Conservation (phyloP, 1,139 yeast species). For the Kodamaea fungicola region DNA sequence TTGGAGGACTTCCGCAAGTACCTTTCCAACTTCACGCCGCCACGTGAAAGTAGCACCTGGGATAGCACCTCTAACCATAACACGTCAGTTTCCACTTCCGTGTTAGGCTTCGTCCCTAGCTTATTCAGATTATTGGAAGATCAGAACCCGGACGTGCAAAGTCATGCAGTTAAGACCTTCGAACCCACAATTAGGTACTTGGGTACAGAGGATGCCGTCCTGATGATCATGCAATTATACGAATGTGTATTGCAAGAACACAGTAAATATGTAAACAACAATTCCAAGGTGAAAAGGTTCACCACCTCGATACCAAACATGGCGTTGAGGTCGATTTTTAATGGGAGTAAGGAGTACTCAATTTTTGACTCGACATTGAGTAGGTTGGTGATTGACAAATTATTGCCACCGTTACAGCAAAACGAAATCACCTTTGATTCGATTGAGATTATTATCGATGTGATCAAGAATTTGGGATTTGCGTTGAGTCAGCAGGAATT, state of each 20-base stretch:
- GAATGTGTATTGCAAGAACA: slow-evolving; percentile 19
- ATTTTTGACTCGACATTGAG: slow-evolving; percentile 13
- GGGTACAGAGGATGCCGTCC: slow-evolving; percentile 21
- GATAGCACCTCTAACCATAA: neutral
- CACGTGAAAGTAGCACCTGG: slow-evolving; percentile 9
- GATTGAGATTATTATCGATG: slow-evolving; percentile 61
- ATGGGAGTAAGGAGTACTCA: slow-evolving; percentile 16
- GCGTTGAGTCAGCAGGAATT: slow-evolving; percentile 44
- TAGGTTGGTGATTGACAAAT: slow-evolving; percentile 17
- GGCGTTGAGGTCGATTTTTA: slow-evolving; percentile 64
- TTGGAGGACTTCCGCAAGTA: slow-evolving; percentile 65
- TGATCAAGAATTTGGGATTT: slow-evolving; percentile 53
- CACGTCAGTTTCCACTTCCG: slow-evolving; percentile 4
- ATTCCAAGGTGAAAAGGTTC: slow-evolving; percentile 35
- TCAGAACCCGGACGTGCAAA: slow-evolving; percentile 71
- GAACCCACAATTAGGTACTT: slow-evolving; percentile 35
- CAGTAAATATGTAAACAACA: slow-evolving; percentile 19
- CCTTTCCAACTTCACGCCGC: slow-evolving; percentile 18
- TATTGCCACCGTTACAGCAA: slow-evolving; percentile 11
- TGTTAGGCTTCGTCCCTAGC: slow-evolving; percentile 44
- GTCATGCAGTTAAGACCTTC: slow-evolving; percentile 66
- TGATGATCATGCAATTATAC: slow-evolving; percentile 25
- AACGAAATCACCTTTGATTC: slow-evolving; percentile 49
- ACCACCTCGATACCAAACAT: slow-evolving; percentile 66
- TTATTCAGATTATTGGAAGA: slow-evolving; percentile 58